Base-by-base conservation (phyloP, 176 grass and related monocot genomes). In the Triticum turgidum region DNA sequence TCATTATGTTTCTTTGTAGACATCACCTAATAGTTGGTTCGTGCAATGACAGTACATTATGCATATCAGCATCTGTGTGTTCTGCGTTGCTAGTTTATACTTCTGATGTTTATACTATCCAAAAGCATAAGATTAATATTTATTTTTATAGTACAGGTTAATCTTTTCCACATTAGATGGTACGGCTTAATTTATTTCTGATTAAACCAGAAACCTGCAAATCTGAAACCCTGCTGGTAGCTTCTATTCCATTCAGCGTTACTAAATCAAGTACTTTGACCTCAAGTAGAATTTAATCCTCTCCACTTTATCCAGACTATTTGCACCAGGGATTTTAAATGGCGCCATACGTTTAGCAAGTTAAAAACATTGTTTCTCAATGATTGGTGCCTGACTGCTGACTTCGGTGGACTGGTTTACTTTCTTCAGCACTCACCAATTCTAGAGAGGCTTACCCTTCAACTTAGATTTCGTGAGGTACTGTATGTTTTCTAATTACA, bases 241-340 rank as follows among this genome's bases (percentile, higher is more conserved):
- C 34, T 69, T 70, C 67, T 37, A 70, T 70, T 38, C 17, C 34
- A 38, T 38, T 70, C 17, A 38, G 15, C 2, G 20, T 69, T 69
- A 21, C 35, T 69, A 37, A 68, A 20, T 69, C 66, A 69, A 42
- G 4, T 44, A 73, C 69, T 42, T 69, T 21, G 37, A 44, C 70
- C 39, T 73, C 13, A 0, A 44, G 3, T 14, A 13, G 1, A 69
- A 69, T 45, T 44, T 42, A 69, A 69, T 69, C 33, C 17, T 69
- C 67, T 69, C 33, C 70, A 42, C 21, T 14, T 73, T 73, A 6
- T 41, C 21, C 37, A 45, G 70, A 73, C 25, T 45, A 44, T 73
- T 69, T 69, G 67, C 38, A 73, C 11, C 21, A 73, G 39, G 70
- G 70, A 73, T 73, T 73, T 73, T n/a, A 73, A 73, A 73, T 73